Evolutionary conservation across 768 basidiomycete genomes (phyloP).

Genomic region (Tylopilus sp.): DNA sequence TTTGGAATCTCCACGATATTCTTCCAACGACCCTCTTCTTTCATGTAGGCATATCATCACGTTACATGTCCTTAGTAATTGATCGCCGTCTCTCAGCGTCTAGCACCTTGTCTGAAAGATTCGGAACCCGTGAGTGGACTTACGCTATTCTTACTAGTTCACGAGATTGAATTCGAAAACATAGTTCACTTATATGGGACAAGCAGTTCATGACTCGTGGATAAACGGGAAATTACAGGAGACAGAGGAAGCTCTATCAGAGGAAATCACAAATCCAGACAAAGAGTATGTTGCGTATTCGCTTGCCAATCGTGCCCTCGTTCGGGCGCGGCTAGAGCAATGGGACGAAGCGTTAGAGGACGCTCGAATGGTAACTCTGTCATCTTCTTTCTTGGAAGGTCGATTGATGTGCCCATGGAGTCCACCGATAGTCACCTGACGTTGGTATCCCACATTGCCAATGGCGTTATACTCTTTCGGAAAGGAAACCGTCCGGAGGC

Average conservation of each 20-base stretch:
- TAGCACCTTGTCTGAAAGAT: neutral
- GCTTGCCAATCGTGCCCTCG: slow-evolving; percentile 3
- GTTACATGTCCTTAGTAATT: neutral
- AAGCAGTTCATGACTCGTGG: slow-evolving; percentile 1
- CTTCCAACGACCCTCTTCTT: neutral
- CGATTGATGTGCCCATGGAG: neutral
- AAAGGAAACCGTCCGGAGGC: neutral
- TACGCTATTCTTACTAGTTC: neutral
- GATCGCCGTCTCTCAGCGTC: neutral
- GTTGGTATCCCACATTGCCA: neutral
- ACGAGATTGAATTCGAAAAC: neutral
- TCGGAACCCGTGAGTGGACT: neutral
- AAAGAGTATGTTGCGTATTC: neutral
- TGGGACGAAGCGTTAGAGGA: slow-evolving; percentile 5
- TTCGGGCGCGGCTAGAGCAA: neutral
- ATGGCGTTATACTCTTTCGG: neutral
- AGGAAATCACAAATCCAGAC: neutral
- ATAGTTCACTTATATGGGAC: slow-evolving; percentile 5
- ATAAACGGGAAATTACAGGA: neutral
- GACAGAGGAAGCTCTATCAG: slow-evolving; percentile 1
- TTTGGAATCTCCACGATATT: neutral
- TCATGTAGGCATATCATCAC: neutral
- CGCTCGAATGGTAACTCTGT: neutral
- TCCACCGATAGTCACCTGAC: neutral
- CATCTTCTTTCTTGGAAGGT: neutral